Evolutionary conservation across 805 yeast genomes (phyloP), one percentile per base, ranked within the genome.

Genomic region (Brettanomyces nanus): DNA sequence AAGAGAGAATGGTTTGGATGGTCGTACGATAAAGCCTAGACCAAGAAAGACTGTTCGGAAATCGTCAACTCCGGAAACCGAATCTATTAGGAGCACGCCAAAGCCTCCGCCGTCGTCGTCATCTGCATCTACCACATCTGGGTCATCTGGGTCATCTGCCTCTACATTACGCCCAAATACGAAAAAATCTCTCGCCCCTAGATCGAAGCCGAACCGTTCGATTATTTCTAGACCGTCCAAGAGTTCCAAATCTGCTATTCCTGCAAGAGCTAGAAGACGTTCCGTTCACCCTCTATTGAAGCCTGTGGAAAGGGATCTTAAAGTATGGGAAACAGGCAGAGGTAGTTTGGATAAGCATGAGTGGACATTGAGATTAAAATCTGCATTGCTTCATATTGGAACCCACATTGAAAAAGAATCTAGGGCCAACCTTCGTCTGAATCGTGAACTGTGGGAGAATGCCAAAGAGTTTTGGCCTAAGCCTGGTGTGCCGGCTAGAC

Each of bases 401-500:
- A 42, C 42, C 19, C 55, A 53, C 27, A 58, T 58, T 40, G 61
- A 58, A 31, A 39, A 38, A n/a, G 47, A 48, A 7, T 47, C 58
- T 1, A 40, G 35, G 13, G 32, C 35, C 5, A 47, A 53, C 22
- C 29, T 38, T 6, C 38, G 38, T 27, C 28, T 55, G 34, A 58
- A 54, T 38, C 35, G 43, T 23, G 56, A 55, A 22, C 42, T 58
- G 17, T 58, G 63, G 63, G 33, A 43, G 5, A 46, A 49, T 35
- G 63, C 61, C 3, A 54, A 51, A 34, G 52, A 44, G 37, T 55
- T 56, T 3, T 58, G 63, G 63, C 63, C 63, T 2, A 58, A 56
- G 36, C 51, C 51, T 19, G 59, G 54, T 14, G 61, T 56, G 5
- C 46, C 46, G 14, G 48, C 58, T 6, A 54, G 51, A 28, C 45